These are phyloP conservation scores for Beauveria medogensis DNA, from an alignment of 2,329 filamentous ascomycete species.

Conservation along the genomic window DNA sequence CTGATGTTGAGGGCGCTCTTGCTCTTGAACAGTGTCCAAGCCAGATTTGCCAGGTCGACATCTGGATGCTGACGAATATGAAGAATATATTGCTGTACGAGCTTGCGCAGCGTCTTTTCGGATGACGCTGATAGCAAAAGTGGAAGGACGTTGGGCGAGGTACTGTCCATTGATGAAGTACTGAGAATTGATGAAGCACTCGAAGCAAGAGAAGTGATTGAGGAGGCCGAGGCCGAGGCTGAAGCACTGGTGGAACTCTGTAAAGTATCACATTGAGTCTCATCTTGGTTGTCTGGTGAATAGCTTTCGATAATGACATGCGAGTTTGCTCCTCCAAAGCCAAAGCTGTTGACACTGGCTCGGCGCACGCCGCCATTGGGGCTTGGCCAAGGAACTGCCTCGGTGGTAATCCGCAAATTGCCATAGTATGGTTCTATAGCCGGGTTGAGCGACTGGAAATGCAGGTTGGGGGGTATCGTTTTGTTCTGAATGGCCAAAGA, in stretches of 20 bases:
- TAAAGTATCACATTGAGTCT: not conserved
- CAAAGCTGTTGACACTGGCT: conserved; percentile 20
- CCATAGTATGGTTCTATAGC: conserved; percentile 15
- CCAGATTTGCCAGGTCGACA: not conserved
- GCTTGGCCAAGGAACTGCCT: conserved; percentile 14
- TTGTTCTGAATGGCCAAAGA: conserved; percentile 15
- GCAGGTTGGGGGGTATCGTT: conserved; percentile 18
- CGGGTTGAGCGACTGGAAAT: conserved; percentile 18
- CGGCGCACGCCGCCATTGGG: not conserved
- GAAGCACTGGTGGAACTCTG: not conserved
- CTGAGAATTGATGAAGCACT: not conserved
- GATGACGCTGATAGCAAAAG: conserved; percentile 15
- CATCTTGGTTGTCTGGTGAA: not conserved
- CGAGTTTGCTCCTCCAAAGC: conserved; percentile 20
- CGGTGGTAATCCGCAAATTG: conserved; percentile 13
- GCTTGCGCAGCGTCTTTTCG: conserved; percentile 7
- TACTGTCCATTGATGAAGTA: not conserved
- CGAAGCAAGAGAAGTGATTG: not conserved
- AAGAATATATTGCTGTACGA: not conserved
- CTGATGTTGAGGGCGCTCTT: not conserved
- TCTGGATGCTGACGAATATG: not conserved
- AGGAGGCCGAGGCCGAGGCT: not conserved
- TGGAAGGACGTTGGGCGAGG: conserved; percentile 10
- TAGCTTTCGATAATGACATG: conserved; percentile 18
- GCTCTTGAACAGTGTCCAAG: not conserved